Conservation (phyloP, 169 alveolate species). For the Plasmodium relictum region DNA sequence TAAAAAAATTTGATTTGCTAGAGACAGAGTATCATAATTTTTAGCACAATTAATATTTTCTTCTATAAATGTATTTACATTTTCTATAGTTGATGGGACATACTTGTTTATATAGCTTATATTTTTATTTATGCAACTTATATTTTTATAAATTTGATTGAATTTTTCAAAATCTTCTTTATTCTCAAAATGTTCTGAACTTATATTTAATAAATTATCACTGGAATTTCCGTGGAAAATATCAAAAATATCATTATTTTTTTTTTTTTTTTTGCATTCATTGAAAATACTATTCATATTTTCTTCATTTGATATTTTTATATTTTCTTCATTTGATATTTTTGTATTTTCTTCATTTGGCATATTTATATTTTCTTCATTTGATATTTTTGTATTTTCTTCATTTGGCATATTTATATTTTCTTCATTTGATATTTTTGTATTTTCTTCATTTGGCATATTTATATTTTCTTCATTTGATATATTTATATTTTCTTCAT, state of each 20-base stretch:
- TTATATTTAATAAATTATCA: background rate
- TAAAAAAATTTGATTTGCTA: slow-evolving; percentile 17
- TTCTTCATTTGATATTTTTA: background rate
- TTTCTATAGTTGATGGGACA: slow-evolving; percentile 29
- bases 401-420: background rate
- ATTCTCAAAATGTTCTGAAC: slow-evolving; percentile 21
- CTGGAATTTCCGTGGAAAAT: slow-evolving; percentile 22
- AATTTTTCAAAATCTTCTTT: slow-evolving; percentile 55
- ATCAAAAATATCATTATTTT: background rate
- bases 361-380: background rate
- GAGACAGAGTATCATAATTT: slow-evolving; percentile 35
- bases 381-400: background rate
- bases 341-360: background rate
- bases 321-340: background rate
- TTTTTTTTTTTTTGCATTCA: background rate
- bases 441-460: background rate
- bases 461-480: too few relatives aligned
- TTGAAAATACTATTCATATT: background rate
- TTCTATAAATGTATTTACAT: slow-evolving; percentile 23
- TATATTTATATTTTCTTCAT: too few relatives aligned
- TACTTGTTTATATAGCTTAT: slow-evolving; percentile 51
- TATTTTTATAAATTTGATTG: slow-evolving; percentile 56
- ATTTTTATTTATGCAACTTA: slow-evolving; percentile 61
- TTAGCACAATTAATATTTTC: slow-evolving; percentile 5
- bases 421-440: background rate